These are phyloP conservation scores for Claviceps pazoutovae DNA, from an alignment of 2,329 filamentous ascomycete genomes.

Conservation along the genomic window DNA sequence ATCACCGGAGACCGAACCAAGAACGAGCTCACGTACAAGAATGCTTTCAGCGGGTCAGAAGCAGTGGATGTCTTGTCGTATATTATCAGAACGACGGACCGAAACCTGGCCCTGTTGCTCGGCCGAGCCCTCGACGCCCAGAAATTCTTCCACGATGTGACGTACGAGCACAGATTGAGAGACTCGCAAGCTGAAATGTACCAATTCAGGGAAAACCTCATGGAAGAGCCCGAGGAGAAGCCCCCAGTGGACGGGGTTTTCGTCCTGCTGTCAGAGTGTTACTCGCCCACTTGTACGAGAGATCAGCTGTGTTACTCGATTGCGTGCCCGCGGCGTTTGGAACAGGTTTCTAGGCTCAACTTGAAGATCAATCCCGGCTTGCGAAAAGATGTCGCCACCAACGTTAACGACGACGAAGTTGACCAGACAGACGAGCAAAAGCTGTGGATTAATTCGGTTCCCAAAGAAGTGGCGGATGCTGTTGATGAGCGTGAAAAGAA, in stretches of 20 bases:
- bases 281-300: slow-evolving; percentile 90
- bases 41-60: slow-evolving; percentile 88
- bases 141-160: slow-evolving; percentile 98
- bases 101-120: slow-evolving; percentile 81
- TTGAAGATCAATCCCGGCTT: slow-evolving; percentile 84
- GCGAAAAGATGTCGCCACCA: slow-evolving; percentile 45
- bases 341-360: slow-evolving; percentile 90
- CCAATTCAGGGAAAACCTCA: slow-evolving; percentile 85
- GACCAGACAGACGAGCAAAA: slow-evolving; percentile 92
- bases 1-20: slow-evolving; percentile 78
- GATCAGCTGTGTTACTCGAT: slow-evolving; percentile 97
- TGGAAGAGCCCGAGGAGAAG: slow-evolving; percentile 66
- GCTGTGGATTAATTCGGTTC: slow-evolving; percentile 97
- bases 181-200: slow-evolving; percentile 94
- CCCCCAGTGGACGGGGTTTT: slow-evolving; percentile 82
- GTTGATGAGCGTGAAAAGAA: slow-evolving; percentile 90
- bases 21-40: slow-evolving; percentile 94
- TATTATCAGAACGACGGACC: slow-evolving; percentile 93
- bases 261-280: slow-evolving; percentile 89
- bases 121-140: slow-evolving; percentile 90
- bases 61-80: slow-evolving; percentile 91
- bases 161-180: slow-evolving; percentile 87
- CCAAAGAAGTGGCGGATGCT: slow-evolving; percentile 83
- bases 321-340: slow-evolving; percentile 80
- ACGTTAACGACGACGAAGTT: slow-evolving; percentile 60